Percentiles rank a stretch among this genome's conserved stretches.
Evolutionary conservation across 179 eudicot species (phyloP).

Genomic region (Camellia oleifera): DNA sequence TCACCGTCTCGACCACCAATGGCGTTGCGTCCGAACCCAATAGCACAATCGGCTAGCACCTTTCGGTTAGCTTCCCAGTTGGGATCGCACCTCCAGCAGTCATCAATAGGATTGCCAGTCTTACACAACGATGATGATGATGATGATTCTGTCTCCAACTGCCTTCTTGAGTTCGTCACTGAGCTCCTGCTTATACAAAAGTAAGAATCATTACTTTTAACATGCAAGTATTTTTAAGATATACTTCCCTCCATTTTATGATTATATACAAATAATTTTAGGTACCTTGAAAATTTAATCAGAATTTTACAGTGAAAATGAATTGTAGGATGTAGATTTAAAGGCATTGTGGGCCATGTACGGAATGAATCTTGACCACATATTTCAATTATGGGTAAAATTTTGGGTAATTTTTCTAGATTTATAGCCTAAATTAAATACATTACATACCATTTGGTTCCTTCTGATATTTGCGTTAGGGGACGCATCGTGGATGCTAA

Average conservation of each 20-base stretch:
- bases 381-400: too few species aligned
- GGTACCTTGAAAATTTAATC: too few species aligned
- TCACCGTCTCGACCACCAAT: slow-evolving; percentile 39
- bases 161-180: slow-evolving; percentile 14
- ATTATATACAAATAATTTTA: too few species aligned
- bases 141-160: neutral
- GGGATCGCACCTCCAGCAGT: slow-evolving; percentile 42
- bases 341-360: too few species aligned
- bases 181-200: slow-evolving; percentile 19
- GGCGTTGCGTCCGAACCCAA: slow-evolving; percentile 36
- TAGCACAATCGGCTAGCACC: slow-evolving; percentile 34
- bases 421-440: too few species aligned
- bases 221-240: neutral
- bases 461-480: slow-evolving; percentile 16
- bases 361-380: too few species aligned
- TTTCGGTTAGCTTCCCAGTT: slow-evolving; percentile 40
- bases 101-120: slow-evolving; percentile 42
- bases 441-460: slow-evolving; percentile 23
- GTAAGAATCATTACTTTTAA: neutral
- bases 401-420: too few species aligned
- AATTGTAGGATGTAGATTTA: too few species aligned
- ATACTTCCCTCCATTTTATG: neutral
- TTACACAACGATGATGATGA: slow-evolving; percentile 13
- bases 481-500: slow-evolving; percentile 18
- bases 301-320: too few species aligned